Conservation (phyloP, 352 stramenopile species). For the Sclerospora graminicola region DNA sequence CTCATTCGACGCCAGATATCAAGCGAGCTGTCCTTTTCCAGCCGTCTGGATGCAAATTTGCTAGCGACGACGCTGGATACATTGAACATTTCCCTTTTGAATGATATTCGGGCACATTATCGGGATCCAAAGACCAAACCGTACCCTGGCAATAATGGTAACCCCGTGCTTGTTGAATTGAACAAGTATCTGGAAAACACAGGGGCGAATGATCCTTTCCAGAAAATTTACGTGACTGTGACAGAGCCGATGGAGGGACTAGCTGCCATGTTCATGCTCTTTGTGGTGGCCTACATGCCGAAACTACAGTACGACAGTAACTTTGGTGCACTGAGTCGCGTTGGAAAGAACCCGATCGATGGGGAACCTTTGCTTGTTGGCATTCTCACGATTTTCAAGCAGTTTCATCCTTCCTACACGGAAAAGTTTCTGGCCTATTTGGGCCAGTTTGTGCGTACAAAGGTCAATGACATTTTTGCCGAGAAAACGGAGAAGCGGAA, state of each 20-base stretch:
- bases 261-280: constrained; percentile 87
- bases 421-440: constrained; percentile 89
- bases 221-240: constrained; percentile 93
- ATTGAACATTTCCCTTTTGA: constrained; percentile 85
- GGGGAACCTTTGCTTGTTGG: constrained; percentile 86
- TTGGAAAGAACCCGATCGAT: constrained; percentile 89
- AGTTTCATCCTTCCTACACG: constrained; percentile 93
- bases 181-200: constrained; percentile 90
- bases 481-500: constrained; percentile 40
- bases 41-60: constrained; percentile 86
- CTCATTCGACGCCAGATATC: constrained; percentile 89
- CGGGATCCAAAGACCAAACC: constrained; percentile 69
- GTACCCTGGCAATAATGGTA: constrained; percentile 65
- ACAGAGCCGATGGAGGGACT: constrained; percentile 85
- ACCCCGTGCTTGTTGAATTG: constrained; percentile 82
- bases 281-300: constrained; percentile 88
- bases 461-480: constrained; percentile 75
- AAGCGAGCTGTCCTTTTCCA: constrained; percentile 86
- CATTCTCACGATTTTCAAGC: constrained; percentile 89
- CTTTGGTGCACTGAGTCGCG: constrained; percentile 83
- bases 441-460: constrained; percentile 88
- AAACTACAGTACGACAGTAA: constrained; percentile 90
- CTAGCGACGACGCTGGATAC: constrained; percentile 83
- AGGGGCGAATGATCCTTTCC: constrained; percentile 86
- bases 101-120: constrained; percentile 85